A percentile compares a stretch with the other conserved stretches of the same genome.
Evolutionary conservation across 2,329 filamentous ascomycete species (phyloP).

Genomic region (Calonectria fujianensis): DNA sequence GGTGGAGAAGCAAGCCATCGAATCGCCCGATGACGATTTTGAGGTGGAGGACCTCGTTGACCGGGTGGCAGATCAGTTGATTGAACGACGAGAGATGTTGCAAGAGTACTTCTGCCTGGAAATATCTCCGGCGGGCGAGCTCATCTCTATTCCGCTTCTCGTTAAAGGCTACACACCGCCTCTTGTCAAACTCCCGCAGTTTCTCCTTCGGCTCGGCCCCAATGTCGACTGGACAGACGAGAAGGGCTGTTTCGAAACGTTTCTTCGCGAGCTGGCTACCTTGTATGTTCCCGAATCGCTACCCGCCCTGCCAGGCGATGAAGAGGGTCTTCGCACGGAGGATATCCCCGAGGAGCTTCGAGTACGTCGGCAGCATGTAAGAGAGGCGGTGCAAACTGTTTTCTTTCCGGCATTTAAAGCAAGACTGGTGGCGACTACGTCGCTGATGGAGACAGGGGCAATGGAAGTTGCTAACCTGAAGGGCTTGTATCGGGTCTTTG

Average conservation of each 20-base stretch:
- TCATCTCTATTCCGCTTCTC: slow-evolving; percentile 87
- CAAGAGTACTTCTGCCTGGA: slow-evolving; percentile 94
- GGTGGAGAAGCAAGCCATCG: slow-evolving; percentile 74
- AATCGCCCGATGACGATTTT: slow-evolving; percentile 71
- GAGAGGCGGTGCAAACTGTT: slow-evolving; percentile 85
- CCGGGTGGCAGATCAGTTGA: slow-evolving; percentile 79
- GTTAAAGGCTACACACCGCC: slow-evolving; percentile 92
- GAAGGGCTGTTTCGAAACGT: slow-evolving; percentile 88
- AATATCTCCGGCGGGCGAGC: slow-evolving; percentile 84
- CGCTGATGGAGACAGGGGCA: slow-evolving; percentile 82
- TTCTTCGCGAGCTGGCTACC: slow-evolving; percentile 89
- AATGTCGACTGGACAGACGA: slow-evolving; percentile 92
- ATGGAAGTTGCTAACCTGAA: slow-evolving; percentile 94
- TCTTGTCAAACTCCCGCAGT: slow-evolving; percentile 89
- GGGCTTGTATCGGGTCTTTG: slow-evolving; percentile 94
- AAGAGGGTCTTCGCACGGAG: slow-evolving; percentile 59
- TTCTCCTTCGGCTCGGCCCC: slow-evolving; percentile 91
- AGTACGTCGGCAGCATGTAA: slow-evolving; percentile 80
- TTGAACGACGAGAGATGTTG: slow-evolving; percentile 89
- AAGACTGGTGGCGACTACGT: slow-evolving; percentile 86
- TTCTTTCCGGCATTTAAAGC: slow-evolving; percentile 93
- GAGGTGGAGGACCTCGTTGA: slow-evolving; percentile 80
- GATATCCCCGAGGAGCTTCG: slow-evolving; percentile 70
- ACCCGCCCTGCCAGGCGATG: slow-evolving; percentile 69
- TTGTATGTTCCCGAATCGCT: slow-evolving; percentile 94